A percentile compares a stretch with the other conserved stretches of the same genome.
These are phyloP conservation scores for Aspergillus tanneri DNA, from an alignment of 2,329 filamentous ascomycete species.

Conservation along the genomic window DNA sequence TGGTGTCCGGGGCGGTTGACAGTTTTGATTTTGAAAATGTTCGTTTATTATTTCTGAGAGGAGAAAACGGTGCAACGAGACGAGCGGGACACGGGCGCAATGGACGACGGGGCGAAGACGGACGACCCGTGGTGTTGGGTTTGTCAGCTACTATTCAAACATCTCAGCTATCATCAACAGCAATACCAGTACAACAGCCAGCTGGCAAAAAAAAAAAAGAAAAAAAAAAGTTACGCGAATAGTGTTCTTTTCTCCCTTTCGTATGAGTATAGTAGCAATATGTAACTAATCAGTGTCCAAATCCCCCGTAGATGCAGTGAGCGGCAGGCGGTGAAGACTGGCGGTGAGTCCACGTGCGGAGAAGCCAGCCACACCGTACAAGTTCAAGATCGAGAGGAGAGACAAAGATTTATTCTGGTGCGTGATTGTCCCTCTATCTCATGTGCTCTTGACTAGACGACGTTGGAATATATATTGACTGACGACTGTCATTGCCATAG, in stretches of 20 bases:
- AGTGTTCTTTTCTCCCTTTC: slow-evolving; percentile 14
- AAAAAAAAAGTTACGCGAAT: slow-evolving; percentile 20
- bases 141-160: background rate
- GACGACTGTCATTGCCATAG: background rate
- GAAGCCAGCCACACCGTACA: too few relatives aligned
- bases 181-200: slow-evolving; percentile 1
- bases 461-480: background rate
- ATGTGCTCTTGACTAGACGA: background rate
- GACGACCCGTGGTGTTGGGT: too few relatives aligned
- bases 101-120: slow-evolving; percentile 5
- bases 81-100: slow-evolving; percentile 13
- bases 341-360: slow-evolving; percentile 7
- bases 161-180: background rate
- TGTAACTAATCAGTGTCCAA: too few relatives aligned
- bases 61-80: slow-evolving; percentile 16
- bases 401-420: too few relatives aligned
- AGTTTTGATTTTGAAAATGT: slow-evolving; percentile 10
- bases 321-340: background rate
- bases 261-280: too few relatives aligned
- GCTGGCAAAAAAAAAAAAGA: slow-evolving; percentile 11
- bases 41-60: slow-evolving; percentile 1
- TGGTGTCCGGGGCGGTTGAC: slow-evolving; percentile 14
- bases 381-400: too few relatives aligned
- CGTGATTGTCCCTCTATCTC: background rate
- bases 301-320: too few relatives aligned